Percentiles rank a stretch among this genome's conserved stretches.
Conservation (phyloP, 164 flowering plant species). For the Umbellularia californica region DNA sequence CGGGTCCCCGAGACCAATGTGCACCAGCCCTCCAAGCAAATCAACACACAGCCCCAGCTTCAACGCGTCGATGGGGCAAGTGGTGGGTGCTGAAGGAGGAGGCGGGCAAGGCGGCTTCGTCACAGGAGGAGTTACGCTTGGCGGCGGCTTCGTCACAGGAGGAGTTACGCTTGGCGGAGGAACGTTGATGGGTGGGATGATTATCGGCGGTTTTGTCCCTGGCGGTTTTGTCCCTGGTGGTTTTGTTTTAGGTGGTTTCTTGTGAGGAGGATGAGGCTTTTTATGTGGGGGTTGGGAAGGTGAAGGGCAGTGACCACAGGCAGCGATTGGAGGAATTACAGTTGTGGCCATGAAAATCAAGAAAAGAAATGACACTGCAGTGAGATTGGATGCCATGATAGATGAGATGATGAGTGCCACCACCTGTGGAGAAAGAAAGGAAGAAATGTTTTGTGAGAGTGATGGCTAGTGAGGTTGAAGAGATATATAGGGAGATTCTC, state of each 20-base stretch:
- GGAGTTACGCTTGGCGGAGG: conserved; percentile 26
- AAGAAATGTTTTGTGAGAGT: neutral
- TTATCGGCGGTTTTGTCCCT: conserved; percentile 13
- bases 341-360: conserved; percentile 45
- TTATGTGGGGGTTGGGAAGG: conserved; percentile 10
- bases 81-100: conserved; percentile 29
- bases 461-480: neutral
- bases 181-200: neutral
- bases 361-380: conserved; percentile 45
- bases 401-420: neutral
- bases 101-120: conserved; percentile 15
- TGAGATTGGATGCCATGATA: conserved; percentile 11
- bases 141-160: conserved; percentile 20
- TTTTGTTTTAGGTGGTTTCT: neutral
- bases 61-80: conserved; percentile 73
- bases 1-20: conserved; percentile 73
- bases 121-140: conserved; percentile 18
- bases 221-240: neutral
- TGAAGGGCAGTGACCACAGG: conserved; percentile 35
- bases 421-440: neutral
- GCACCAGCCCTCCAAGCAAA: conserved; percentile 79
- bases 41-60: conserved; percentile 80
- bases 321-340: conserved; percentile 41
- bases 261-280: conserved; percentile 8
- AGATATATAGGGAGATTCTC: neutral